Evolutionary conservation across 805 yeast species (phyloP).

Genomic region (Saccharomycopsis guyanensis): DNA sequence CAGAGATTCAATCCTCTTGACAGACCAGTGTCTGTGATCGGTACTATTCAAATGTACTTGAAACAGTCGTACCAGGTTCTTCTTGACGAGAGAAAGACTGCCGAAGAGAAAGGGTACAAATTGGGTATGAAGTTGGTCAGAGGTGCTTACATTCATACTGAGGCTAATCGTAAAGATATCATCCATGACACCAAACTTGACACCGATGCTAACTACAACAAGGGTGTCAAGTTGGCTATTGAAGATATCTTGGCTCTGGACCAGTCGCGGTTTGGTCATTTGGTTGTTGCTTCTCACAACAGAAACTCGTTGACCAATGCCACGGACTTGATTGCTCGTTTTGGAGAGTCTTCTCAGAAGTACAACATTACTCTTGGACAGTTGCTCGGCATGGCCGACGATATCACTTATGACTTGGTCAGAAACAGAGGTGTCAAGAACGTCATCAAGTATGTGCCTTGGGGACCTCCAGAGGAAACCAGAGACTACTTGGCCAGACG

Average conservation of each 20-base stretch:
- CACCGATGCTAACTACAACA: slow-evolving; percentile 73
- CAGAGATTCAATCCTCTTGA: slow-evolving; percentile 56
- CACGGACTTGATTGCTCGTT: slow-evolving; percentile 41
- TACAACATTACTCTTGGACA: slow-evolving; percentile 81
- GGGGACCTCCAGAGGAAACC: slow-evolving; percentile 96
- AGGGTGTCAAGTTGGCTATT: slow-evolving; percentile 56
- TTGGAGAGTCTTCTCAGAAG: slow-evolving; percentile 27
- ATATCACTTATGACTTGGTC: slow-evolving; percentile 69
- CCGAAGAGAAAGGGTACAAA: slow-evolving; percentile 52
- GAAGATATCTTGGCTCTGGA: slow-evolving; percentile 40
- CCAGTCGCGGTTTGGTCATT: slow-evolving; percentile 53
- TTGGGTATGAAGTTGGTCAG: slow-evolving; percentile 86
- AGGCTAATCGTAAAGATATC: slow-evolving; percentile 55
- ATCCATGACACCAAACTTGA: slow-evolving; percentile 71
- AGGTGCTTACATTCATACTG: slow-evolving; percentile 93
- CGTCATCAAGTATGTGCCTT: slow-evolving; percentile 89
- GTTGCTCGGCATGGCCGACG: slow-evolving; percentile 93
- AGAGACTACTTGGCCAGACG: slow-evolving; percentile 84
- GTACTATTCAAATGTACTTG: slow-evolving; percentile 90
- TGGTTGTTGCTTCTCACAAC: slow-evolving; percentile 90
- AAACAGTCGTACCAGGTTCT: slow-evolving; percentile 60
- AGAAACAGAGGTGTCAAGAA: slow-evolving; percentile 57
- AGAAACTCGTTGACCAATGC: slow-evolving; percentile 68
- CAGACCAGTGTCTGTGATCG: slow-evolving; percentile 62
- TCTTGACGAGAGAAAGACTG: slow-evolving; percentile 54